These are phyloP conservation scores for Trichophyton equinum DNA, from an alignment of 2,329 filamentous ascomycete genomes.

Conservation along the genomic window DNA sequence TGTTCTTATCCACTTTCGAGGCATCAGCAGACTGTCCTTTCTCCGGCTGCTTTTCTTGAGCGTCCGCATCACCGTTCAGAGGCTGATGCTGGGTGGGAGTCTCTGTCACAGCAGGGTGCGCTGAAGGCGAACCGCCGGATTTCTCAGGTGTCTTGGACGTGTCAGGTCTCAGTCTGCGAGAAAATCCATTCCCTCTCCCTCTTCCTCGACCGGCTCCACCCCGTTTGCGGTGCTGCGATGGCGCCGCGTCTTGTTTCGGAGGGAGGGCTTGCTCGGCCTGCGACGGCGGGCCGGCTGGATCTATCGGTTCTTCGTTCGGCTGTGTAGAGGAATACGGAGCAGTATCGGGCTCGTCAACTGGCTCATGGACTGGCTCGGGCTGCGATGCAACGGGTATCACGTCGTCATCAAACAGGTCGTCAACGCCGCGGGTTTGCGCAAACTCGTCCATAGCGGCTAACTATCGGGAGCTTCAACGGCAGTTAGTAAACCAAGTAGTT, in stretches of 20 bases:
- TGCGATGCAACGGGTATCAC: slow-evolving; percentile 34
- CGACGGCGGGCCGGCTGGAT: background rate
- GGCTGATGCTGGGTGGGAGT: background rate
- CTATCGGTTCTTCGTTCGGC: slow-evolving; percentile 22
- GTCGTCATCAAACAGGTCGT: slow-evolving; percentile 41
- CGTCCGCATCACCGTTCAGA: background rate
- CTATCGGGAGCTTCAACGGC: too few relatives aligned
- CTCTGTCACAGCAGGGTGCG: background rate
- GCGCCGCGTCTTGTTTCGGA: slow-evolving; percentile 2
- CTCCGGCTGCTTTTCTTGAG: background rate
- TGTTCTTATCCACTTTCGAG: background rate
- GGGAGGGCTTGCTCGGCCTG: background rate
- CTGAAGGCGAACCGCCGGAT: background rate
- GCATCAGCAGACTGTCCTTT: background rate
- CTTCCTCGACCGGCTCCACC: background rate
- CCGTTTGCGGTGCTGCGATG: background rate
- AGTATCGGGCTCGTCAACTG: background rate
- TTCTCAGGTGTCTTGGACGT: background rate
- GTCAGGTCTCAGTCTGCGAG: background rate
- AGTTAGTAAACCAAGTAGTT: too few relatives aligned
- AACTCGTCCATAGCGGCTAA: slow-evolving; percentile 31
- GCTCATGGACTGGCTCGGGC: slow-evolving; percentile 9
- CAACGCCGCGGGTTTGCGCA: slow-evolving; percentile 38
- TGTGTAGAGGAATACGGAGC: slow-evolving; percentile 9
- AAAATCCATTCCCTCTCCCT: background rate